Conservation (phyloP, 768 basidiomycete genomes). For the Rhodotorula paludigena region DNA sequence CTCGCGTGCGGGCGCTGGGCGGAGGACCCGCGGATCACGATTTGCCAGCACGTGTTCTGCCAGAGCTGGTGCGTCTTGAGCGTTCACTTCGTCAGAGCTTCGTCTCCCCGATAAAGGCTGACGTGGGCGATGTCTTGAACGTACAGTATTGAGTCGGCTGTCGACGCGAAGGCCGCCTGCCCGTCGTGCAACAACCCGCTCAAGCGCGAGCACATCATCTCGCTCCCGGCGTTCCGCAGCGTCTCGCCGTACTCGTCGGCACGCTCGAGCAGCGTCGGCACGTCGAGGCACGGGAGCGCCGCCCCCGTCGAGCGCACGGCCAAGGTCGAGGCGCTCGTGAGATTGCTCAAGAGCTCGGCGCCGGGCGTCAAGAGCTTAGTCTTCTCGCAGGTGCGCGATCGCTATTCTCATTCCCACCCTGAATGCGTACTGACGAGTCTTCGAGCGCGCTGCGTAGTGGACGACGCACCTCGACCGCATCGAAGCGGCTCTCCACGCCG, state of each 20-base stretch:
- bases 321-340: slow-evolving; percentile 30
- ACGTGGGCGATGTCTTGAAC: neutral
- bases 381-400: slow-evolving; percentile 34
- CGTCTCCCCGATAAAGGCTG: neutral
- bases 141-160: slow-evolving; percentile 33
- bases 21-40: slow-evolving; percentile 38
- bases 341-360: slow-evolving; percentile 21
- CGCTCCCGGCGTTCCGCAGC: slow-evolving; percentile 2
- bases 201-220: slow-evolving; percentile 18
- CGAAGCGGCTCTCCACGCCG: slow-evolving; percentile 29
- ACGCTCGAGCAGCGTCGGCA: neutral
- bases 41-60: slow-evolving; percentile 41
- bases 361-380: slow-evolving; percentile 35
- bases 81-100: neutral
- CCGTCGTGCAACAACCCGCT: slow-evolving; percentile 17
- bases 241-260: neutral
- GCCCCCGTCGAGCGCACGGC: slow-evolving; percentile 24
- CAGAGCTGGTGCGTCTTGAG: slow-evolving; percentile 19
- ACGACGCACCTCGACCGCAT: slow-evolving; percentile 40
- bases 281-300: slow-evolving; percentile 1
- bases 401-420: neutral
- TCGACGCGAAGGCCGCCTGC: slow-evolving; percentile 19
- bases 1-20: slow-evolving; percentile 31
- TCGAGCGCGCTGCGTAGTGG: slow-evolving; percentile 25
- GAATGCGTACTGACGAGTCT: fast-evolving